These are phyloP conservation scores for Vaccinium darrowii DNA, from an alignment of 148 eudicot genomes.

Conservation along the genomic window DNA sequence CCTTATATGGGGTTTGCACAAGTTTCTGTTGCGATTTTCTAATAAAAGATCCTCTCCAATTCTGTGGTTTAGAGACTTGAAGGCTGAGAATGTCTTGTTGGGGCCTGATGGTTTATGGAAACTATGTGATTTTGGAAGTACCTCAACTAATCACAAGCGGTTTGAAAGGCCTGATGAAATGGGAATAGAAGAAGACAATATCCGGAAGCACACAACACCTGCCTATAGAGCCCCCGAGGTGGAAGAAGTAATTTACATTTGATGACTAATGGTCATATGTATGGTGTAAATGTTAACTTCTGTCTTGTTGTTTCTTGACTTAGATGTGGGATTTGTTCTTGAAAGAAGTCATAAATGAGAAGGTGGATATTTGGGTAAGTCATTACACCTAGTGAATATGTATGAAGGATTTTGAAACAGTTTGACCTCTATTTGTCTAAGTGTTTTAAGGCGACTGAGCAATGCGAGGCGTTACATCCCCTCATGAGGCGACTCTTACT, in stretches of 20 bases:
- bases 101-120: conserved; percentile 96
- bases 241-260: conserved; percentile 32
- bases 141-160: conserved; percentile 87
- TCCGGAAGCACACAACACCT: conserved; percentile 97
- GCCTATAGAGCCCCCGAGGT: conserved; percentile 99
- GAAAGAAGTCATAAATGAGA: conserved; percentile 88
- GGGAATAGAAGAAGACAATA: conserved; percentile 98
- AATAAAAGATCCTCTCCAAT: conserved; percentile 9
- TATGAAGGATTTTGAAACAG: not conserved
- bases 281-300: conserved; percentile 27
- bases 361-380: conserved; percentile 99
- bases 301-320: conserved; percentile 33
- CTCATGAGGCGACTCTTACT: not conserved
- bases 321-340: conserved; percentile 97
- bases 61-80: conserved; percentile 67
- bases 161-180: conserved; percentile 97
- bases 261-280: conserved; percentile 9
- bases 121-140: conserved; percentile 96
- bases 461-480: not conserved
- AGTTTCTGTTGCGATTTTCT: not conserved
- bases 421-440: not conserved
- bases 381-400: not conserved
- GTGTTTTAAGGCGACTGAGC: not conserved
- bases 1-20: not conserved
- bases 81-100: conserved; percentile 90